phyloP scores from a whole-genome alignment of 73 alveolate species.

The Symbiodinium pilosum region DNA sequence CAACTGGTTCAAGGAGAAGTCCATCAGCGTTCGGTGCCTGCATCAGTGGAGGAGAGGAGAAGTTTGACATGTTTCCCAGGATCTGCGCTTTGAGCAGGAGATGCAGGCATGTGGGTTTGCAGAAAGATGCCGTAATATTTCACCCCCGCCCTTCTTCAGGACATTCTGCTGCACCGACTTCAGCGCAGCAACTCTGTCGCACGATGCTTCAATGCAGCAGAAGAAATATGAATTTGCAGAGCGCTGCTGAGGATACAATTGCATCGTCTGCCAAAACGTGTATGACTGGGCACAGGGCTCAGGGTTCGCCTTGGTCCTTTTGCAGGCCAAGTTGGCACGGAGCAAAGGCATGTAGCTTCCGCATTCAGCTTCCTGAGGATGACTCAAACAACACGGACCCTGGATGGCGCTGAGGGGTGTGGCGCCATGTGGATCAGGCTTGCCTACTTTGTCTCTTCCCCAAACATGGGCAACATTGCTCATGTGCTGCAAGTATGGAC shows the following conservation, averaged over 20 bases:
- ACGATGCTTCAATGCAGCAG: neutral
- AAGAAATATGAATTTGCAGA: neutral
- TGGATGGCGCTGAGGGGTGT: slow-evolving; percentile 58
- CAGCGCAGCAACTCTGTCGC: neutral
- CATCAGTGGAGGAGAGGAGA: too few relatives aligned
- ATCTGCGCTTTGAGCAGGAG: slow-evolving; percentile 79
- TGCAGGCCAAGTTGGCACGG: neutral
- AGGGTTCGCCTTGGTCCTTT: neutral
- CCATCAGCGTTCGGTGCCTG: too few relatives aligned
- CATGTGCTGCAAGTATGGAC: too few relatives aligned
- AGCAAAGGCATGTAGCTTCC: neutral
- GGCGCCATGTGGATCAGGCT: too few relatives aligned
- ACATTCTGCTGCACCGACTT: slow-evolving; percentile 62
- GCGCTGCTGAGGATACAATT: slow-evolving; percentile 17
- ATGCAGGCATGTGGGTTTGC: slow-evolving; percentile 3
- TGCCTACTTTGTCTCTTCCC: too few relatives aligned
- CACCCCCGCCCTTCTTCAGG: neutral
- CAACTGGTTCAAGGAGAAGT: slow-evolving; percentile 68
- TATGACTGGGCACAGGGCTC: slow-evolving; percentile 53
- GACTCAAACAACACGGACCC: slow-evolving; percentile 86
- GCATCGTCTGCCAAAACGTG: slow-evolving; percentile 90
- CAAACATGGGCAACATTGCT: too few relatives aligned
- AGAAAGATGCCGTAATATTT: too few relatives aligned
- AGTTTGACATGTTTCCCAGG: too few relatives aligned
- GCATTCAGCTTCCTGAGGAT: neutral